Percentiles rank a stretch among this genome's conserved stretches.
Evolutionary conservation across 208 protist species (phyloP).

Genomic region (Porcisia hertigi): DNA sequence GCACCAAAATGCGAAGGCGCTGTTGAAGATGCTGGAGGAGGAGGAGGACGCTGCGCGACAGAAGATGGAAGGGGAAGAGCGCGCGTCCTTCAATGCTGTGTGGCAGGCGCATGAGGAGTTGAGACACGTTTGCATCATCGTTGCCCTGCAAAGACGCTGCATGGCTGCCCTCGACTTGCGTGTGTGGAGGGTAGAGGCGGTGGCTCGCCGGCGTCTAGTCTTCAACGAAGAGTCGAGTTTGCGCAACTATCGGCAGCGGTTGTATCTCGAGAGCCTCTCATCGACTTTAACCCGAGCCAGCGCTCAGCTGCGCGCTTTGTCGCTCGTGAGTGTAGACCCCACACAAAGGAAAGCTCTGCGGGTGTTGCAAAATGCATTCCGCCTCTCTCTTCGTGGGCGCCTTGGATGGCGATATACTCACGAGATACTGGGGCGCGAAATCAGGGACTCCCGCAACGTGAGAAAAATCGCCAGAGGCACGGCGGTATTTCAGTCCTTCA

Average conservation of each 20-base stretch:
- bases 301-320: conserved; percentile 17
- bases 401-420: conserved; percentile 68
- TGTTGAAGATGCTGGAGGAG: conserved; percentile 29
- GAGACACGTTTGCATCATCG: background rate
- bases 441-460: conserved; percentile 42
- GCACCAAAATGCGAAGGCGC: conserved; percentile 22
- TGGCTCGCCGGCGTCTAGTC: conserved; percentile 6
- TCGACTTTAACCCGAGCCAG: background rate
- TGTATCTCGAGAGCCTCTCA: background rate
- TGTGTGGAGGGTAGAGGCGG: conserved; percentile 10
- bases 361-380: conserved; percentile 55
- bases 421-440: conserved; percentile 46
- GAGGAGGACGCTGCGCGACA: conserved; percentile 38
- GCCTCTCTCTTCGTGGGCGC: conserved; percentile 34
- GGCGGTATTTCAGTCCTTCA: conserved; percentile 35
- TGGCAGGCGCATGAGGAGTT: conserved; percentile 7
- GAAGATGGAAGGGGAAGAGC: conserved; percentile 22
- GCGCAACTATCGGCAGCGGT: background rate
- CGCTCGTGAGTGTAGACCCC: conserved; percentile 16
- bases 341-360: conserved; percentile 26
- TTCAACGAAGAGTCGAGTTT: conserved; percentile 1
- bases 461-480: conserved; percentile 41
- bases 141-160: conserved; percentile 2
- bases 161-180: background rate
- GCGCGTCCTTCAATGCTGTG: background rate